Conservation (phyloP, 192 early-diverging fungal species). For the Borealophlyctis nickersoniae region DNA sequence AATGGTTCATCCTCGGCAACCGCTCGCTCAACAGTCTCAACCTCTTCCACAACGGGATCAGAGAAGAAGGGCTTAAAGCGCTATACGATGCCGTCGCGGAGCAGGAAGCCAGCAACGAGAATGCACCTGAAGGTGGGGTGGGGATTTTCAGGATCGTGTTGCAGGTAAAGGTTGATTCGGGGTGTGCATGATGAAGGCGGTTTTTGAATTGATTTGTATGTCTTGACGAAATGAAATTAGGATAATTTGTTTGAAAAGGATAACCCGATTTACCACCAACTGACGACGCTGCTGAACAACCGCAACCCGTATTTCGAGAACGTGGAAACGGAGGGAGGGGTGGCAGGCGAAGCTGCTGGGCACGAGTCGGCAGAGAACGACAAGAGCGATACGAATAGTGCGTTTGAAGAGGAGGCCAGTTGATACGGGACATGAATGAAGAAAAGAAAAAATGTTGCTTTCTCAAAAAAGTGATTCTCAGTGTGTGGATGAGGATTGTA, state of each 20-base stretch:
- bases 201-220: neutral
- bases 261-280: conserved; percentile 10
- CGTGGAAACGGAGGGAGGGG: neutral
- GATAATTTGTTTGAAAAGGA: conserved; percentile 29
- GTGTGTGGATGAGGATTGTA: no score
- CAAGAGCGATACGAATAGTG: conserved; percentile 1
- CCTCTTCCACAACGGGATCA: conserved; percentile 38
- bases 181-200: neutral
- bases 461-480: no score
- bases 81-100: conserved; percentile 43
- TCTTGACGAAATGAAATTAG: conserved; percentile 4
- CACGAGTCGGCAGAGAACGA: conserved; percentile 1
- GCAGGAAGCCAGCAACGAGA: conserved; percentile 43
- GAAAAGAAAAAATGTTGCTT: no score
- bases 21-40: conserved; percentile 48
- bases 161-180: conserved; percentile 14
- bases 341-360: no score
- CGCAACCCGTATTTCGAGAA: conserved; percentile 37
- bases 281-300: conserved; percentile 23
- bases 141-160: conserved; percentile 39
- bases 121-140: conserved; percentile 33
- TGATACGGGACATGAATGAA: no score
- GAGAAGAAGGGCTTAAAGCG: conserved; percentile 35
- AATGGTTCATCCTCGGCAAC: conserved; percentile 51
- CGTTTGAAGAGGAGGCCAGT: neutral